Conservation (phyloP, 768 basidiomycete species). For the Podaxis sp. region DNA sequence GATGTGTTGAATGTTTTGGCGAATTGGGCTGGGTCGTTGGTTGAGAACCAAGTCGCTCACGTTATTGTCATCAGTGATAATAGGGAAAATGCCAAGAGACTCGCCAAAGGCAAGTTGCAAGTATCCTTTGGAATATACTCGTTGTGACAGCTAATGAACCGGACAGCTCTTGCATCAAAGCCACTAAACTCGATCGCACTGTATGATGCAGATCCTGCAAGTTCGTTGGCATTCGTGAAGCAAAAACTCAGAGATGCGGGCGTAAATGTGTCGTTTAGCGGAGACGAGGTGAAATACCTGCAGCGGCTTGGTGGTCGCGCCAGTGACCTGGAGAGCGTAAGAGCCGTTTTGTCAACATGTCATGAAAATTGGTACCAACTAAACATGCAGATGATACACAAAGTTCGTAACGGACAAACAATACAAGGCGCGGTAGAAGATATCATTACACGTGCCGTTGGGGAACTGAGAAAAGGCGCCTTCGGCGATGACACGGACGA, state of each 20-base stretch:
- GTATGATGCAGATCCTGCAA: conserved; percentile 81
- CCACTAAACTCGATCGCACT: conserved; percentile 78
- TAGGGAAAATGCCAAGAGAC: conserved; percentile 79
- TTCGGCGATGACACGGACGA: conserved; percentile 94
- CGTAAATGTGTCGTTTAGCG: conserved; percentile 51
- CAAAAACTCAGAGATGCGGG: conserved; percentile 69
- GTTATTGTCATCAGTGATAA: conserved; percentile 91
- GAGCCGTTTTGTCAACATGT: conserved; percentile 24
- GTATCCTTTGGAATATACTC: not conserved
- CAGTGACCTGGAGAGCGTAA: conserved; percentile 82
- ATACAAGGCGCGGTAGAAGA: conserved; percentile 88
- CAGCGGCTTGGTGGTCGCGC: conserved; percentile 86
- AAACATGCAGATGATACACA: conserved; percentile 70
- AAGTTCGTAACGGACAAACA: conserved; percentile 70
- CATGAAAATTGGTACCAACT: not conserved
- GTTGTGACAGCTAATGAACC: not conserved
- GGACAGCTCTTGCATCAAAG: conserved; percentile 76
- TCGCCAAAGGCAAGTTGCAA: conserved; percentile 65
- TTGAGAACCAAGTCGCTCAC: conserved; percentile 87
- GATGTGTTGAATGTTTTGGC: conserved; percentile 75
- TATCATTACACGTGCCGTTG: conserved; percentile 75
- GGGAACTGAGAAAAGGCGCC: conserved; percentile 85
- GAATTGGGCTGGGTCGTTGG: conserved; percentile 81
- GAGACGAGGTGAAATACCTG: conserved; percentile 56
- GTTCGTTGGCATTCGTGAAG: conserved; percentile 78